phyloP scores from a whole-genome alignment of 768 basidiomycete species.

The Macrolepiota albuminosa region DNA sequence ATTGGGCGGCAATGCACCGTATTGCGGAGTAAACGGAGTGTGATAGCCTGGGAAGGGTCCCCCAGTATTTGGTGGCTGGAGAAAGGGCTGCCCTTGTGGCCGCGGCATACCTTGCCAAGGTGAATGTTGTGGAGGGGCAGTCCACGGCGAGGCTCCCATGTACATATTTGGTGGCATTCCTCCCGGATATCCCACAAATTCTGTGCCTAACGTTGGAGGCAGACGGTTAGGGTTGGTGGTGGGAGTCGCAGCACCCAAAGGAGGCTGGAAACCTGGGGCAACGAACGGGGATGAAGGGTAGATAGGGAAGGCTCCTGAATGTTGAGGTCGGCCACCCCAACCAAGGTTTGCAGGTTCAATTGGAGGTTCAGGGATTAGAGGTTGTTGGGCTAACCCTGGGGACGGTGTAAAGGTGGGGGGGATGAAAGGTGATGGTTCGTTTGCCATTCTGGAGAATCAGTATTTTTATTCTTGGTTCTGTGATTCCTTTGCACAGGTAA shows the following conservation, averaged over 20 bases:
- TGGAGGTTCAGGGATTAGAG: constrained; percentile 5
- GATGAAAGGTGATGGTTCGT: background rate
- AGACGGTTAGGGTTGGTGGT: background rate
- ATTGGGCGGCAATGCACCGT: background rate
- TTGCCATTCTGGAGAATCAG: background rate
- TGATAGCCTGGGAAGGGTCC: background rate
- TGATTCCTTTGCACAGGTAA: background rate
- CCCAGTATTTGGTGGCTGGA: background rate
- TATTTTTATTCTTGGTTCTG: background rate
- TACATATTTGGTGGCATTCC: background rate
- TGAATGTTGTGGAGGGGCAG: background rate
- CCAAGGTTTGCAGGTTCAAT: background rate
- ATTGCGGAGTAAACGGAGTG: constrained; percentile 4
- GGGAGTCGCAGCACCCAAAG: background rate
- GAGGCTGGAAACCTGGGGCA: constrained; percentile 2
- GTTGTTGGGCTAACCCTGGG: background rate
- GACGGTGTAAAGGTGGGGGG: background rate
- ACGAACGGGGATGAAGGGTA: background rate
- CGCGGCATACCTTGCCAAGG: background rate
- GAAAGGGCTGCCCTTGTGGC: background rate
- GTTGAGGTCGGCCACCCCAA: constrained; percentile 1
- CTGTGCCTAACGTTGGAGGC: background rate
- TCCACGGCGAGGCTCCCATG: background rate
- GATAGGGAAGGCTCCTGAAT: constrained; percentile 1
- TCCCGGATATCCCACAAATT: background rate